Base-by-base conservation (phyloP, 306 rosid species). In the Sesbania bispinosa region DNA sequence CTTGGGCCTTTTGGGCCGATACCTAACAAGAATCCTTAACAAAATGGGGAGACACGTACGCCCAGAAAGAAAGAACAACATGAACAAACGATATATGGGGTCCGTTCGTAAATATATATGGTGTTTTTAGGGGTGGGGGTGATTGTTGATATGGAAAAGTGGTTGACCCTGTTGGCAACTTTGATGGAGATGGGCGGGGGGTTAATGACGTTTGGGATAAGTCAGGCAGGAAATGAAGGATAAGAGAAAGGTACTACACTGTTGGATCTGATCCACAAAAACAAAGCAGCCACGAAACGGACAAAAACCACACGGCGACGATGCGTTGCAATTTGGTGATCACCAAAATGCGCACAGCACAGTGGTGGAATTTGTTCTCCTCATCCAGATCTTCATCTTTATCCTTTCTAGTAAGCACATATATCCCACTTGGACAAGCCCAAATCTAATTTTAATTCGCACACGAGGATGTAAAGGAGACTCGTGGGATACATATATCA, bases 291-390 rank as follows among this genome's bases (percentile, higher is more conserved):
- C 59, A 10, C 14, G 20, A 63, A 72, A 75, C 21, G 4, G 81
- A 85, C 79, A 69, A 68, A 38, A 27, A 53, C n/a, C n/a, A n/a
- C n/a, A 52, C 85, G 66, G 85, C 81, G 82, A 66, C 86, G 67
- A 47, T 74, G 63, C 79, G 82, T 88, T 61, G 59, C 89, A 88
- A 9, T 51, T 69, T 27, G 75, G 39, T 45, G 33, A 38, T 1
- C 14, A 35, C 0, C 16, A 2, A 1, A 27, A 4, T 2, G 5
- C 1, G 13, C 71, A 32, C n/a, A n/a, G n/a, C n/a, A 41, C 77
- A 63, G 13, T 59, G 21, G 55, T 47, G 13, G 21, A 27, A 21
- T 36, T 14, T 29, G 8, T 23, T 35, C 4, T 27, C 23, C 35
- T 46, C 27, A 26, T 10, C 18, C 15, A 1, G 19, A 18, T 38